phyloP scores from a whole-genome alignment of 1,284 basidiomycete species.

The Exobasidium rhododendri region DNA sequence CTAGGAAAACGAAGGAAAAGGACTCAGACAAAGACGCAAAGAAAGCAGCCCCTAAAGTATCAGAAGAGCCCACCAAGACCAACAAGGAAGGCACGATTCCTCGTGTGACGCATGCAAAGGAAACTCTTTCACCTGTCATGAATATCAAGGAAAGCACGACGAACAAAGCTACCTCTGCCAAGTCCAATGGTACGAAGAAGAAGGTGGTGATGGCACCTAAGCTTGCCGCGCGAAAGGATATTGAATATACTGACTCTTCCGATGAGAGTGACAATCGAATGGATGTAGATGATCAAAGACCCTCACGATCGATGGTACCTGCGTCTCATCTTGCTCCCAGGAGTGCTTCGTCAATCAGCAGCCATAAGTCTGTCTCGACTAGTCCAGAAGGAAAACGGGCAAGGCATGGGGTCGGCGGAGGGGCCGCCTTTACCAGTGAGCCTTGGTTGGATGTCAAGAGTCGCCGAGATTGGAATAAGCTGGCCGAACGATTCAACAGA shows the following conservation, averaged over 20 bases:
- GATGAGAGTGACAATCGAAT: slow-evolving; percentile 1
- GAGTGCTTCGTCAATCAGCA: neutral
- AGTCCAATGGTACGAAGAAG: neutral
- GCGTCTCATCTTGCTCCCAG: neutral
- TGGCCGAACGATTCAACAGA: neutral
- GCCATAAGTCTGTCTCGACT: neutral
- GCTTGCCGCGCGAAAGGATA: neutral
- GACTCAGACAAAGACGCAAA: neutral
- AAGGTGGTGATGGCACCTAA: neutral
- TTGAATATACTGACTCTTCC: slow-evolving; percentile 11
- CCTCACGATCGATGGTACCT: neutral
- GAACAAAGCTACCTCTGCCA: neutral
- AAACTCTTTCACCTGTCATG: neutral
- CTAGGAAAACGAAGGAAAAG: neutral
- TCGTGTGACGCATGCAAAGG: neutral
- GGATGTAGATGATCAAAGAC: neutral
- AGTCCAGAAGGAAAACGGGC: neutral
- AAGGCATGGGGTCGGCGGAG: neutral
- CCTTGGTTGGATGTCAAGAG: slow-evolving; percentile 6
- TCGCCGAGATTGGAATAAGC: neutral
- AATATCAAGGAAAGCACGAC: neutral
- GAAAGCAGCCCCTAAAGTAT: no score
- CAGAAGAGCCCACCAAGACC: neutral
- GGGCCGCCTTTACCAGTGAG: neutral
- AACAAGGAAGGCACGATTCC: neutral